Evolutionary conservation across 2,329 filamentous ascomycete species (phyloP).

Genomic region (Trichoderma brevicompactum): DNA sequence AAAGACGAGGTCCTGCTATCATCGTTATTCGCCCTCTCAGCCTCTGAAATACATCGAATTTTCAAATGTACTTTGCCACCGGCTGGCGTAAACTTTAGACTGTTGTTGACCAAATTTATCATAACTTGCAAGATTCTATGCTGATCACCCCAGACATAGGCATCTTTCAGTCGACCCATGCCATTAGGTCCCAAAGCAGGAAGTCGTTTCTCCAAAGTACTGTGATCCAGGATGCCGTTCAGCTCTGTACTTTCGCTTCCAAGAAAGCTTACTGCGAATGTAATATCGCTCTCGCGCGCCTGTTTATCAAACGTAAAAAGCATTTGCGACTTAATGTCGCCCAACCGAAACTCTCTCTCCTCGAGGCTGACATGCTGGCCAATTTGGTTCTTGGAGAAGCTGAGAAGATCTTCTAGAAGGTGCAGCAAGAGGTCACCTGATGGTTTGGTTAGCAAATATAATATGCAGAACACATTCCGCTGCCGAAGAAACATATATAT

Average conservation of each 20-base stretch:
- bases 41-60: constrained; percentile 73
- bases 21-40: constrained; percentile 46
- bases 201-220: constrained; percentile 45
- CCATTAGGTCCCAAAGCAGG: constrained; percentile 68
- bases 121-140: constrained; percentile 91
- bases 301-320: constrained; percentile 89
- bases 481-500: not conserved
- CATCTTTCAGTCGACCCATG: constrained; percentile 73
- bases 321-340: constrained; percentile 83
- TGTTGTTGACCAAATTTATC: constrained; percentile 91
- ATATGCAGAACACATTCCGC: not conserved
- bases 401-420: constrained; percentile 84
- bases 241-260: constrained; percentile 36
- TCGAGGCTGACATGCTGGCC: constrained; percentile 82
- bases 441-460: constrained; percentile 30
- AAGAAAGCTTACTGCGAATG: constrained; percentile 74
- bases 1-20: constrained; percentile 59
- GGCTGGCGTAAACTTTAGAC: constrained; percentile 83
- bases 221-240: constrained; percentile 41
- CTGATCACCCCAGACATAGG: constrained; percentile 91
- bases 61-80: constrained; percentile 76
- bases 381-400: constrained; percentile 94
- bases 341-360: constrained; percentile 80
- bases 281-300: constrained; percentile 76
- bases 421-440: constrained; percentile 75